Percentiles rank a stretch among this genome's conserved stretches.
phyloP scores from a whole-genome alignment of 768 basidiomycete species.

The Lentinula detonsa region DNA sequence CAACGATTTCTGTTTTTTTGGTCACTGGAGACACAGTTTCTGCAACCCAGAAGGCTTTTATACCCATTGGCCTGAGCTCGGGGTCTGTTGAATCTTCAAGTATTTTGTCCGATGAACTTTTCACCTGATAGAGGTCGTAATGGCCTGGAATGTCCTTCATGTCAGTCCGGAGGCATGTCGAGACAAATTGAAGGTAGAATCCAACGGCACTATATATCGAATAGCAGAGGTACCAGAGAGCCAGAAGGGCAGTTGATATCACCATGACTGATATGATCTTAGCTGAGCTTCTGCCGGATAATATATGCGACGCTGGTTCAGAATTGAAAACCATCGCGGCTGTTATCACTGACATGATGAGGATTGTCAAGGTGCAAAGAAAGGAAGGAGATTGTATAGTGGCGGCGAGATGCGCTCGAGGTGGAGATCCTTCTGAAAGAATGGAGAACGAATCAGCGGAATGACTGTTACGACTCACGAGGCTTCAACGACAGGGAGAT shows the following conservation, averaged over 20 bases:
- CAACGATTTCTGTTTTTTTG: slow-evolving; percentile 11
- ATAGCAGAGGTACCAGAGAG: neutral
- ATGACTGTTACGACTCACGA: neutral
- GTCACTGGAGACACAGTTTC: slow-evolving; percentile 7
- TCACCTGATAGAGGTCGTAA: slow-evolving; percentile 8
- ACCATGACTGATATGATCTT: neutral
- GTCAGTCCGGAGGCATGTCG: slow-evolving; percentile 13
- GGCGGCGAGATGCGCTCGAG: slow-evolving; percentile 7
- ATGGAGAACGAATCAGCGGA: neutral
- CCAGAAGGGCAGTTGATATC: neutral
- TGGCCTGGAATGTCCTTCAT: slow-evolving; percentile 13
- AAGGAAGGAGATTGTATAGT: slow-evolving; percentile 9
- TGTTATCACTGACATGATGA: neutral
- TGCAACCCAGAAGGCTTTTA: slow-evolving; percentile 20
- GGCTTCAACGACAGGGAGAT: neutral
- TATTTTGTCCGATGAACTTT: neutral
- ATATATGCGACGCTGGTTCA: neutral
- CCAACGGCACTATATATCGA: neutral
- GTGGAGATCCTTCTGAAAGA: slow-evolving; percentile 16
- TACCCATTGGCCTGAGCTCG: slow-evolving; percentile 1
- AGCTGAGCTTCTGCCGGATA: neutral
- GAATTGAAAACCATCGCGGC: neutral
- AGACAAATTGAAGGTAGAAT: neutral
- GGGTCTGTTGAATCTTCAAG: neutral
- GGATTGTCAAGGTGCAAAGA: neutral